Evolutionary conservation across 176 grass and related monocot species (phyloP).

Genomic region (Phyllostachys edulis): DNA sequence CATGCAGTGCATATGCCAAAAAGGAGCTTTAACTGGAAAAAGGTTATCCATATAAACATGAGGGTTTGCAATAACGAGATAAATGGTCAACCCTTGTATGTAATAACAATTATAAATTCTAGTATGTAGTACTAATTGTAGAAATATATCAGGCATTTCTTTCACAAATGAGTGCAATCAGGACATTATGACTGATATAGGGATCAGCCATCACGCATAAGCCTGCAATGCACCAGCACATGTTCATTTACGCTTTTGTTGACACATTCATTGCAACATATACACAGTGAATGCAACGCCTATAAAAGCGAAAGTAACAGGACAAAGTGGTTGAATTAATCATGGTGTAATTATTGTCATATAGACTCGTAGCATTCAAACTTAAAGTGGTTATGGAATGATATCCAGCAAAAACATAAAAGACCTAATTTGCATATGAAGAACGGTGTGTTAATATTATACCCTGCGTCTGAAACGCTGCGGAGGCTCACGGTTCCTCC

Average conservation of each 20-base stretch:
- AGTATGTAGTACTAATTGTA: neutral
- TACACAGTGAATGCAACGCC: slow-evolving; percentile 52
- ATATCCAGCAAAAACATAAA: neutral
- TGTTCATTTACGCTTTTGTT: slow-evolving; percentile 56
- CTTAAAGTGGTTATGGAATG: neutral
- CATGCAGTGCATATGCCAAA: neutral
- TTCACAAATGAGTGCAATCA: slow-evolving; percentile 28
- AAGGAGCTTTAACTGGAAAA: neutral
- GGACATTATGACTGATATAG: neutral
- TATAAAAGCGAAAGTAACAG: slow-evolving; percentile 44
- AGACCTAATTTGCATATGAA: neutral
- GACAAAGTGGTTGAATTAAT: neutral
- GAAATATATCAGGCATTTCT: neutral
- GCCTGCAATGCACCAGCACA: slow-evolving; percentile 39
- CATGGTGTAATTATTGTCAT: neutral
- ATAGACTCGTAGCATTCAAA: neutral
- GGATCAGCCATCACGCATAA: slow-evolving; percentile 6
- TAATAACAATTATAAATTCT: neutral
- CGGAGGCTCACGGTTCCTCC: slow-evolving; percentile 65
- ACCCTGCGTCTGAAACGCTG: slow-evolving; percentile 73
- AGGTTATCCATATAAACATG: neutral
- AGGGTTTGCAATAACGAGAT: neutral
- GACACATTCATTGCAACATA: slow-evolving; percentile 50
- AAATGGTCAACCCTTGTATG: neutral
- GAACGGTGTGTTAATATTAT: neutral